Base-by-base conservation (phyloP, 228 moss, liverwort and hornwort species). In the Sphagnum fallax region DNA sequence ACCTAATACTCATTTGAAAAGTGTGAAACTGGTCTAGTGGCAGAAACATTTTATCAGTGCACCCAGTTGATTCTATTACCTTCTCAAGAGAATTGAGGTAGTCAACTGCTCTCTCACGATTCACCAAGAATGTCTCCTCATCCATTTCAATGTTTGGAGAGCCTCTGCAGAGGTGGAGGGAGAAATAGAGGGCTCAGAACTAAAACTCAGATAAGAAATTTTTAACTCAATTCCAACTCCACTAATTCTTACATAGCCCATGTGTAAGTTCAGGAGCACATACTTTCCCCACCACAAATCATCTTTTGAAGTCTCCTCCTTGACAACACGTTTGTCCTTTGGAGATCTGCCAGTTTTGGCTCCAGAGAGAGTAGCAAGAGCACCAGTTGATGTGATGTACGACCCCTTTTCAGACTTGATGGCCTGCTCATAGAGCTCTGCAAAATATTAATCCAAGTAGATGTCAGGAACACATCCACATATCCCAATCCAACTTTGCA, bases 251-350 rank as follows among this genome's bases (percentile, higher is more conserved):
- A 32, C 32, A 32, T 32, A 32, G 32, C 32, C 2, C 32, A 32
- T 32, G 32, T 32, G 32, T 32, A 32, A 32, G 32, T 32, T 32
- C 32, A 32, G 32, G 32, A 32, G 48, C 47, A 80, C 97, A 82
- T 79, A 98, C 98, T 98, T 98, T 76, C 98, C 98, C 98, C 98
- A 98, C 98, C 98, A 98, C 87, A 94, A 72, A 67, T 86, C 94
- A 67, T 80, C 79, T 79, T 90, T 75, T 5, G 92, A 92, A 47
- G 82, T 87, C 51, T 89, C 91, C 68, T 98, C 98, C 66, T 74
- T 75, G 4, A 98, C 98, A 50, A 98, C 98, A 71, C 98, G 98
- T 78, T 98, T 98, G 73, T 98, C 98, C 83, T 98, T 98, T 0
- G 98, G 98, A 70, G 89, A 98, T 73, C 98, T 77, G 51, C 98